Percentiles rank a stretch among this genome's conserved stretches.
These are phyloP conservation scores for Penicillium macrosclerotiorum DNA, from an alignment of 495 filamentous ascomycete species.

Conservation along the genomic window DNA sequence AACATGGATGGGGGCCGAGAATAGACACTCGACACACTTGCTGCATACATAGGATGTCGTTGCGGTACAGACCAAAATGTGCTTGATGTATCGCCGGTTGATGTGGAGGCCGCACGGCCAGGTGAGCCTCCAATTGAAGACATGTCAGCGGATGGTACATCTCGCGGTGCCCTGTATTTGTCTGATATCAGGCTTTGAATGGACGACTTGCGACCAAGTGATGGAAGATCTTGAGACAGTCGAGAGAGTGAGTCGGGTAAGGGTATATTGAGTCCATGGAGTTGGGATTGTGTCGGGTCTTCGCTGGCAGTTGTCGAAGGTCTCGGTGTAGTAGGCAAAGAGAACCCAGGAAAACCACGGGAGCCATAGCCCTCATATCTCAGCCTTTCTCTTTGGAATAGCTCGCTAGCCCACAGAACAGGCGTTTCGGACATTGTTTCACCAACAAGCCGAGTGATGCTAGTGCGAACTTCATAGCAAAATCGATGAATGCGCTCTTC, in stretches of 20 bases:
- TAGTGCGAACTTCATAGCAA: slow-evolving; percentile 84
- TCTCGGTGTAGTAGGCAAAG: slow-evolving; percentile 38
- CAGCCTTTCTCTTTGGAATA: slow-evolving; percentile 77
- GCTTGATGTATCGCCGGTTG: slow-evolving; percentile 72
- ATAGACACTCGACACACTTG: slow-evolving; percentile 56
- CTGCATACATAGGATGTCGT: slow-evolving; percentile 59
- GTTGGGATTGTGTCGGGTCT: slow-evolving; percentile 34
- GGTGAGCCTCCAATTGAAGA: slow-evolving; percentile 60
- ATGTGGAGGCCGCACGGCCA: slow-evolving; percentile 45
- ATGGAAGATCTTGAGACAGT: slow-evolving; percentile 32
- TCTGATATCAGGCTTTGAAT: slow-evolving; percentile 66
- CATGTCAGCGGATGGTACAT: slow-evolving; percentile 46
- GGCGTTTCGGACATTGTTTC: slow-evolving; percentile 84
- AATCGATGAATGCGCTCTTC: slow-evolving; percentile 96
- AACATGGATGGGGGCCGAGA: slow-evolving; percentile 46
- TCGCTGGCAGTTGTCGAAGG: slow-evolving; percentile 57
- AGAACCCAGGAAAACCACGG: slow-evolving; percentile 43
- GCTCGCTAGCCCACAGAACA: slow-evolving; percentile 87
- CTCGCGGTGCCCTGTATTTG: slow-evolving; percentile 55
- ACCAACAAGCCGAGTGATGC: slow-evolving; percentile 81
- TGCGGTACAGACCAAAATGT: slow-evolving; percentile 87
- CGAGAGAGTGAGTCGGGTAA: slow-evolving; percentile 43
- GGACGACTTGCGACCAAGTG: slow-evolving; percentile 46
- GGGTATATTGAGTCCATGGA: slow-evolving; percentile 30
- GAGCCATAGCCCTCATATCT: slow-evolving; percentile 65